phyloP scores from a whole-genome alignment of 768 basidiomycete genomes.

The Boletus tylopilopsis region DNA sequence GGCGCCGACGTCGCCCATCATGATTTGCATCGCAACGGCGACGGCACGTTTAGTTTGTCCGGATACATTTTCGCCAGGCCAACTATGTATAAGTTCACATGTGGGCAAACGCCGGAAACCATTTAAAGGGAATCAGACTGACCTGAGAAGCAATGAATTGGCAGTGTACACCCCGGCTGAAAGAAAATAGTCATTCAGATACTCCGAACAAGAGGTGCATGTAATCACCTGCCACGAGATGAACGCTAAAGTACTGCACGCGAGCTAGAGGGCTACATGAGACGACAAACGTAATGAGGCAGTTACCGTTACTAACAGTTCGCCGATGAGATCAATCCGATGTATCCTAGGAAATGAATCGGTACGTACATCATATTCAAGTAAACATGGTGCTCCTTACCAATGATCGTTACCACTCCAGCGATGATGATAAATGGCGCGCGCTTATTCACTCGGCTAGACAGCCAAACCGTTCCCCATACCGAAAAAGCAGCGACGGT shows the following conservation, averaged over 20 bases:
- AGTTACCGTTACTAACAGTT: slow-evolving; percentile 33
- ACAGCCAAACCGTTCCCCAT: slow-evolving; percentile 47
- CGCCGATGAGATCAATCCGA: slow-evolving; percentile 46
- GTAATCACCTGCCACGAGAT: slow-evolving; percentile 40
- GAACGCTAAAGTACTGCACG: slow-evolving; percentile 55
- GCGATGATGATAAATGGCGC: slow-evolving; percentile 52
- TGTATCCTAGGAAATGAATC: slow-evolving; percentile 42
- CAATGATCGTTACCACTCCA: slow-evolving; percentile 49
- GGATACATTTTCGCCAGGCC: slow-evolving; percentile 67
- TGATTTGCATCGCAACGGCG: slow-evolving; percentile 61
- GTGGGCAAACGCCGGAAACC: background rate
- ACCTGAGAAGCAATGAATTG: slow-evolving; percentile 55
- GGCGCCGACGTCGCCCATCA: slow-evolving; percentile 58
- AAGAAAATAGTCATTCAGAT: background rate
- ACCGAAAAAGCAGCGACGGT: slow-evolving; percentile 47
- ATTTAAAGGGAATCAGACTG: background rate
- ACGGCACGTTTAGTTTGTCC: slow-evolving; percentile 64
- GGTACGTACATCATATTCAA: background rate
- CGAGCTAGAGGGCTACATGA: slow-evolving; percentile 33
- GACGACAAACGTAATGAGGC: background rate
- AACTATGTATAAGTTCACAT: slow-evolving; percentile 27
- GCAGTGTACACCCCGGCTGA: slow-evolving; percentile 53
- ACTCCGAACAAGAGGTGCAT: background rate
- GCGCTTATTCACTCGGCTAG: slow-evolving; percentile 42
- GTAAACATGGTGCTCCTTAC: slow-evolving; percentile 26